These are phyloP conservation scores for Penicillium angulare DNA, from an alignment of 495 filamentous ascomycete genomes.

Conservation along the genomic window DNA sequence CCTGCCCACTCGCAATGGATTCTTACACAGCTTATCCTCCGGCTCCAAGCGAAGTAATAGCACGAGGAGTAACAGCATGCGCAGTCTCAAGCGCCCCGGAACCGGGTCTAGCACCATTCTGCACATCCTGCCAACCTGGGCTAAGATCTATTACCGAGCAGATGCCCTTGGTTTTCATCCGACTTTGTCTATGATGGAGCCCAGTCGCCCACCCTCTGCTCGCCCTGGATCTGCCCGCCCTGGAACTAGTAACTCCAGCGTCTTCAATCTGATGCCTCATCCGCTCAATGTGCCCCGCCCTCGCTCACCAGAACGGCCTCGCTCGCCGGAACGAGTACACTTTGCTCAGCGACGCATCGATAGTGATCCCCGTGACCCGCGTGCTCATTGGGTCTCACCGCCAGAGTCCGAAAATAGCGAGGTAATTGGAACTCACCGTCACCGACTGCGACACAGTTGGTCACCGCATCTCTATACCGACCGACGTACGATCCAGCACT, in stretches of 20 bases:
- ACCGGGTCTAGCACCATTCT: conserved; percentile 53
- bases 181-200: conserved; percentile 34
- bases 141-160: conserved; percentile 46
- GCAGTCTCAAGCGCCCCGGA: conserved; percentile 36
- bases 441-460: conserved; percentile 54
- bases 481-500: conserved; percentile 39
- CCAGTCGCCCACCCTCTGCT: conserved; percentile 28
- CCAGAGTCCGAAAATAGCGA: conserved; percentile 24
- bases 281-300: conserved; percentile 24
- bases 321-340: conserved; percentile 7
- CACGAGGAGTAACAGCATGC: conserved; percentile 36
- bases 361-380: conserved; percentile 43
- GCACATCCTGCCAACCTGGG: conserved; percentile 51
- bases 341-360: conserved; percentile 22
- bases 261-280: conserved; percentile 31
- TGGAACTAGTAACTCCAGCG: conserved; percentile 31
- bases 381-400: conserved; percentile 40
- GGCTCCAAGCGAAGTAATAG: conserved; percentile 40
- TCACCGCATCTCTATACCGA: conserved; percentile 74
- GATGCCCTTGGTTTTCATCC: conserved; percentile 32
- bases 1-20: conserved; percentile 36
- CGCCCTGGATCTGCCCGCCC: conserved; percentile 31
- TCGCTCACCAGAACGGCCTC: conserved; percentile 20
- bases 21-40: conserved; percentile 34
- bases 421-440: conserved; percentile 18